Conservation (phyloP, 2,329 filamentous ascomycete species). For the Colletotrichum acutatum region DNA sequence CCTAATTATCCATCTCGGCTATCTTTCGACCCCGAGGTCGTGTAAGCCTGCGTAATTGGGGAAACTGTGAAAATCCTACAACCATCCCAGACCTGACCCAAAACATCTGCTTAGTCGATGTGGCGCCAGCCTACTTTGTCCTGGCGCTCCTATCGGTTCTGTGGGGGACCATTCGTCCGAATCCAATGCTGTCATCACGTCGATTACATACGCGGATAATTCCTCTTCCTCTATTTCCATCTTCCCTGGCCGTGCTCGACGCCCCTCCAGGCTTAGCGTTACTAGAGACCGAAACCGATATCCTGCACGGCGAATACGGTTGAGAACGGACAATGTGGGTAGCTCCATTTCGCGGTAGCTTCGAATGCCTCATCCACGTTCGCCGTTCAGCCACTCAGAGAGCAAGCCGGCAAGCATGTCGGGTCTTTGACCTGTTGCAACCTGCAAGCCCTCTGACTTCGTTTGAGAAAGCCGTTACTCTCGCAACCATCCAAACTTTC, state of each 20-base stretch:
- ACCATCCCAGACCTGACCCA: neutral
- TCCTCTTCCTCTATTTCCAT: constrained; percentile 3
- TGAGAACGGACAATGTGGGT: neutral
- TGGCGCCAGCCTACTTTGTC: neutral
- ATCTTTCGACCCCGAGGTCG: neutral
- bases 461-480: constrained; percentile 28
- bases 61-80: neutral
- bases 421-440: constrained; percentile 9
- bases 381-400: neutral
- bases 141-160: constrained; percentile 15
- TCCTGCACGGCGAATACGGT: neutral
- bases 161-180: constrained; percentile 22
- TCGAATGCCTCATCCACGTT: neutral
- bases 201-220: neutral
- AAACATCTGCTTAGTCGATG: neutral
- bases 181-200: constrained; percentile 9
- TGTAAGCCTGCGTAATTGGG: neutral
- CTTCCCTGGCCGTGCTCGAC: neutral
- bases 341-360: neutral
- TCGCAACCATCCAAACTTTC: constrained; percentile 4
- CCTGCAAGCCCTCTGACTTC: constrained; percentile 6
- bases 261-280: neutral
- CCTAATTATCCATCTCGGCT: neutral
- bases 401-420: neutral
- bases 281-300: constrained; percentile 10